Base-by-base conservation (phyloP, 768 basidiomycete genomes). In the Trametes gibbosa region DNA sequence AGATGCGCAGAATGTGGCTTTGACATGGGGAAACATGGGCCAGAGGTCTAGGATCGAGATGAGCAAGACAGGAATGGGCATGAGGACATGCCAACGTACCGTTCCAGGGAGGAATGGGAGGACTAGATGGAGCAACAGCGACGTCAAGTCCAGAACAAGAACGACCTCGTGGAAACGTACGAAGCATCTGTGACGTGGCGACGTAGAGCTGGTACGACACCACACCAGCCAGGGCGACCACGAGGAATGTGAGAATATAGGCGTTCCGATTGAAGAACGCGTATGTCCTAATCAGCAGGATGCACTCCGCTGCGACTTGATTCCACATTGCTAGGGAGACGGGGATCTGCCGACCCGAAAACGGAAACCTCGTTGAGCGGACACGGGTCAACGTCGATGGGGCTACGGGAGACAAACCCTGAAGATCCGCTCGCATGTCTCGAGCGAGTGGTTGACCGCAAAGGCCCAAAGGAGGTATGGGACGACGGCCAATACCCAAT, bases 241-340 rank as follows among this genome's bases (percentile, higher is more conserved):
- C 71, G 62, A 92, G 82, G 59, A 81, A 81, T 63, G 77, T 76
- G 41, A 91, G 78, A 51, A 91, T 73, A 68, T 84, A 87, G 53
- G 78, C 69, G 65, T 90, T 92, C 62, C 87, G 82, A 66, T 89
- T 90, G 78, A 91, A 91, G 74, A 92, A 92, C 3, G 90, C 90
- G 66, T 90, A 92, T 42, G 90, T 92, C 61, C 90, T 84, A 59
- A 92, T 92, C 63, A 92, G 81, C 50, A 92, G 81, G 53, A 92
- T 87, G 62, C 84, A 87, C 76, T 91, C 87, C 47, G 89, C 88
- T 45, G 87, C 85, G 54, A 90, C 88, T 81, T 91, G 90, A 66
- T 92, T 92, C 89, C 89, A 91, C 84, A 90, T 87, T 17, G 89
- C 89, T 49, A 92, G 79, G 6, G 85, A 85, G 56, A 91, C 90